Evolutionary conservation across 768 basidiomycete species (phyloP).

Genomic region (Psilocybe cyanescens): DNA sequence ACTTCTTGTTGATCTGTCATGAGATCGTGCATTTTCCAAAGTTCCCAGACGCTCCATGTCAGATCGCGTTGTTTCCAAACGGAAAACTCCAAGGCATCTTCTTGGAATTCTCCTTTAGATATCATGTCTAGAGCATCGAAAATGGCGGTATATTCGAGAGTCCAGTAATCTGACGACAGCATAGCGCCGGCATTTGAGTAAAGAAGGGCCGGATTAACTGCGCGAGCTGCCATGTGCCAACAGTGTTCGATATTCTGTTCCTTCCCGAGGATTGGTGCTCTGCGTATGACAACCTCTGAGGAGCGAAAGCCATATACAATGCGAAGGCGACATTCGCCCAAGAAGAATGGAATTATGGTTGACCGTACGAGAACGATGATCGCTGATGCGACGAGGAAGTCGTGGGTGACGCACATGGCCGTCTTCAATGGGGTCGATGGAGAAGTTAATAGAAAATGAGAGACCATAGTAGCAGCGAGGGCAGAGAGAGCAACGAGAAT

Average conservation of each 20-base stretch:
- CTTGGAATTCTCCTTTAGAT: conserved; percentile 24
- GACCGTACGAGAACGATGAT: conserved; percentile 29
- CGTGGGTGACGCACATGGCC: conserved; percentile 29
- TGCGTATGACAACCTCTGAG: conserved; percentile 33
- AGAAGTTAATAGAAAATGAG: conserved; percentile 20
- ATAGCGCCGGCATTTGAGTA: conserved; percentile 33
- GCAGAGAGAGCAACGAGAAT: conserved; percentile 24
- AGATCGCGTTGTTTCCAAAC: conserved; percentile 30
- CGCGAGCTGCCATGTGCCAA: conserved; percentile 28
- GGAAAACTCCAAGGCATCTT: conserved; percentile 34
- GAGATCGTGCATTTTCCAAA: conserved; percentile 34
- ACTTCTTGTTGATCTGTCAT: conserved; percentile 32
- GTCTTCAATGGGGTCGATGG: conserved; percentile 22
- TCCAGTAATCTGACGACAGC: conserved; percentile 35
- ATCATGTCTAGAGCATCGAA: conserved; percentile 31
- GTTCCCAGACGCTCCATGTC: conserved; percentile 32
- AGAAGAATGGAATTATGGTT: conserved; percentile 34
- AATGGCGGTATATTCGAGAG: conserved; percentile 30
- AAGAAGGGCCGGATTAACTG: conserved; percentile 30
- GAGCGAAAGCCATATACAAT: conserved; percentile 31
- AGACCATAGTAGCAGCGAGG: conserved; percentile 21
- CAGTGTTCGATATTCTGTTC: conserved; percentile 23
- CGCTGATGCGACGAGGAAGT: conserved; percentile 29
- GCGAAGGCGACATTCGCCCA: conserved; percentile 37
- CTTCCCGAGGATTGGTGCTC: conserved; percentile 24